Evolutionary conservation across 257 asterid genomes (phyloP).

Genomic region (Solanum chiquidenum): DNA sequence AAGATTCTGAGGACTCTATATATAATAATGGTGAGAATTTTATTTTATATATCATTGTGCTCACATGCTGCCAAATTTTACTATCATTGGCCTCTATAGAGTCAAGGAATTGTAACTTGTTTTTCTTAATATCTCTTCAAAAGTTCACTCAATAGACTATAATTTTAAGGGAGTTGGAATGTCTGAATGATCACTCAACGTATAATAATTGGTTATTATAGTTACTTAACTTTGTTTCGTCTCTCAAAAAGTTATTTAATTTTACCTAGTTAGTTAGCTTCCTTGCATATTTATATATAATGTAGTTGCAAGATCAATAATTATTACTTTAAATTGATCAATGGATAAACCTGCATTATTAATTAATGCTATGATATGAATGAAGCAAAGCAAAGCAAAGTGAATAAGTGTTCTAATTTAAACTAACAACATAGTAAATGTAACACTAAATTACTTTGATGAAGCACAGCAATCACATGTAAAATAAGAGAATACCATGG

Average conservation of each 20-base stretch:
- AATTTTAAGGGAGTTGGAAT: too few relatives aligned
- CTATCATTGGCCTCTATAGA: background rate
- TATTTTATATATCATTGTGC: background rate
- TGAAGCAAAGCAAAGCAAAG: background rate
- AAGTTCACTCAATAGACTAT: background rate
- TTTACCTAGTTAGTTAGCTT: background rate
- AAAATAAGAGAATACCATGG: background rate
- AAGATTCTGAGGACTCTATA: background rate
- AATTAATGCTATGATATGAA: background rate
- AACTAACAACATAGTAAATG: background rate
- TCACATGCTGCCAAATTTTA: background rate
- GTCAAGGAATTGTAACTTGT: background rate
- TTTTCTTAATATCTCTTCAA: background rate
- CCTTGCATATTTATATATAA: background rate
- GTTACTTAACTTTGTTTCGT: background rate
- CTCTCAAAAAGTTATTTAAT: background rate
- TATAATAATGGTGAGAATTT: background rate
- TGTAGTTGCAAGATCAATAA: background rate
- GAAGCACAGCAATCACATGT: background rate
- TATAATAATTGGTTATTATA: background rate
- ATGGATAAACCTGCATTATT: background rate
- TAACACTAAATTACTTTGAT: background rate
- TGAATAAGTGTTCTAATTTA: background rate
- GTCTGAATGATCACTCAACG: background rate
- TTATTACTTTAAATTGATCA: background rate